Conservation (phyloP, 192 early-diverging fungal species). For the Gryganskiella cystojenkinii region DNA sequence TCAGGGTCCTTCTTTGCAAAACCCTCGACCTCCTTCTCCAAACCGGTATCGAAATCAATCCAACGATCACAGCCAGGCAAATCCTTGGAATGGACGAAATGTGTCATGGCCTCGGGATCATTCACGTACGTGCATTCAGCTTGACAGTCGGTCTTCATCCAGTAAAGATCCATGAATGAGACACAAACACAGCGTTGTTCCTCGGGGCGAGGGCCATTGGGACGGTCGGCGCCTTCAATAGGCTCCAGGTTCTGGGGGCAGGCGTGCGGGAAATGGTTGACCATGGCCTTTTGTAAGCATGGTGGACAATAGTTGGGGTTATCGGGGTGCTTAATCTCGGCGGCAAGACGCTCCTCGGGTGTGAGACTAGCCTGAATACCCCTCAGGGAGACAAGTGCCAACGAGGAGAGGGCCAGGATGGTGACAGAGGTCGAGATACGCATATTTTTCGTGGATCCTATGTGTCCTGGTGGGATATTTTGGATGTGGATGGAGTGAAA, state of each 20-base stretch:
- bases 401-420: constrained; percentile 19
- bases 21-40: constrained; percentile 29
- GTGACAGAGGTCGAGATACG: constrained; percentile 3
- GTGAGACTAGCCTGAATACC: constrained; percentile 24
- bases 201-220: constrained; percentile 12
- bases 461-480: background rate
- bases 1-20: constrained; percentile 21
- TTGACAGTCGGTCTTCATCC: constrained; percentile 41
- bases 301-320: constrained; percentile 47
- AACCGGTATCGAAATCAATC: constrained; percentile 18
- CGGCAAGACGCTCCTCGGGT: constrained; percentile 15
- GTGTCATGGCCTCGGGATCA: constrained; percentile 19
- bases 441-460: constrained; percentile 4
- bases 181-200: constrained; percentile 44
- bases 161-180: constrained; percentile 29
- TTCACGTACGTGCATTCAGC: constrained; percentile 32
- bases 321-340: constrained; percentile 23
- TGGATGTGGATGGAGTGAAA: background rate
- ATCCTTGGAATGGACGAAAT: background rate
- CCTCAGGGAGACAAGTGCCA: constrained; percentile 18
- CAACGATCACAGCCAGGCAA: constrained; percentile 36
- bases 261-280: constrained; percentile 47
- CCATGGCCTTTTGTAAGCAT: constrained; percentile 35
- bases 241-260: constrained; percentile 22
- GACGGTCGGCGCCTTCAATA: constrained; percentile 11